phyloP scores from a whole-genome alignment of 805 yeast species.

The Danielozyma ontarioensis region DNA sequence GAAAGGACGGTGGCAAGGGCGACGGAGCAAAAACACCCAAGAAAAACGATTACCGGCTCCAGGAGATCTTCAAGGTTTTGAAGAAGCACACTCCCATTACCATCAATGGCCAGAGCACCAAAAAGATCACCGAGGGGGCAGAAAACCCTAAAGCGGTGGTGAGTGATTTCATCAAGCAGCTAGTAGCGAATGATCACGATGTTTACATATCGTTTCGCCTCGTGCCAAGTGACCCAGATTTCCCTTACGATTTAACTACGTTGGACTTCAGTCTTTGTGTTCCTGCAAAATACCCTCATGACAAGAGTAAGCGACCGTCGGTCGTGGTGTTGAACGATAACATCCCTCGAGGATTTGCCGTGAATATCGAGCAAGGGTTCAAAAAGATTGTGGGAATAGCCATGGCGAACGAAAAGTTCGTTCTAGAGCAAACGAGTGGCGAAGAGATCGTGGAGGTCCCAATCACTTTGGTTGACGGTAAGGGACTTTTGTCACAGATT shows the following conservation, averaged over 20 bases:
- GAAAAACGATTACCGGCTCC: constrained; percentile 19
- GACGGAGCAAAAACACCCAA: no score
- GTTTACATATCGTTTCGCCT: constrained; percentile 42
- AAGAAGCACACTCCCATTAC: constrained; percentile 29
- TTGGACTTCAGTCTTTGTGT: constrained; percentile 49
- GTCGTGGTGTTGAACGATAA: constrained; percentile 59
- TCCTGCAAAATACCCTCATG: constrained; percentile 51
- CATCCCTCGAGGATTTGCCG: constrained; percentile 63
- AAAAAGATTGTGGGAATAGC: constrained; percentile 34
- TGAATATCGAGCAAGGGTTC: constrained; percentile 66
- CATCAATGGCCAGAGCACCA: constrained; percentile 26
- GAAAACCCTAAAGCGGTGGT: background rate
- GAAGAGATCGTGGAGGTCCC: constrained; percentile 15
- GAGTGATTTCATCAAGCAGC: background rate
- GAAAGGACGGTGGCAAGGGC: no score
- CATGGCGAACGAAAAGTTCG: constrained; percentile 5
- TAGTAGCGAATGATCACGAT: constrained; percentile 11
- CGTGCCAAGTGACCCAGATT: constrained; percentile 66
- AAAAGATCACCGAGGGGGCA: constrained; percentile 7
- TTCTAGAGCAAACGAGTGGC: constrained; percentile 4
- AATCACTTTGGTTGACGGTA: constrained; percentile 38
- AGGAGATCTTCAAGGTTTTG: constrained; percentile 29
- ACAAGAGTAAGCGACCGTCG: constrained; percentile 37
- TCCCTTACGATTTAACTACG: constrained; percentile 58
- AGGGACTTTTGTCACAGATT: constrained; percentile 50